Evolutionary conservation across 495 filamentous ascomycete species (phyloP), one percentile per base, ranked within the genome.

Genomic region (Alectoria sarmentosa): DNA sequence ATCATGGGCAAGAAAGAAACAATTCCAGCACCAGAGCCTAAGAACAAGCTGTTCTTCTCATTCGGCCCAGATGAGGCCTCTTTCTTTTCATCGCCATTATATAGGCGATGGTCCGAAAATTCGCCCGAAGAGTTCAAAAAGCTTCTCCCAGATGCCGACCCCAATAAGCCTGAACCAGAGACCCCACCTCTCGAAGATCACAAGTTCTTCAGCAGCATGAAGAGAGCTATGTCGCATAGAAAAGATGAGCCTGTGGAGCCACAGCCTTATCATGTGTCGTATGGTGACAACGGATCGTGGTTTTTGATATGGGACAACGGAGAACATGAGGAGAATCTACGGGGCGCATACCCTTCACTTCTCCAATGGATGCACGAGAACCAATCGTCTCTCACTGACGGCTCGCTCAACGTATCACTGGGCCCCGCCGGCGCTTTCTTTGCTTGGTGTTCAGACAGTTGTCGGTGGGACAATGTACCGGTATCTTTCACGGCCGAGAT

Each of bases 331-430:
- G 52, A 55, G 52, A 55, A 36, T 17, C 17, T 55, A 1, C 30
- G 52, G 8, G 52, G 52, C 52, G 52, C 52, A 32, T 55, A 55
- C 30, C 52, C 52, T 19, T 5, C 49, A 1, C 28, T 54, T 14
- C 49, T 55, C 15, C 5, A 55, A 32, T 55, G 52, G 52, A 54
- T 54, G 49, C 49, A 54, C 49, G 49, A 54, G 26, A 54, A 54
- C 28, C 49, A 54, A 54, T 32, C 49, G 17, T 54, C 26, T 5
- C 49, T 54, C 26, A 54, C 26, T 15, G 49, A 54, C 15, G 49
- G 49, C 49, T 54, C 49, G 13, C 49, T 54, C 49, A 54, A 54
- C 28, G 49, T 54, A 17, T 54, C 49, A 4, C 14, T 54, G 13
- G 49, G 49, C 0, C 49, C 49, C 14, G 28, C 1, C 28, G 49